A percentile compares a stretch with the other conserved stretches of the same genome.
Conservation (phyloP, 2,329 filamentous ascomycete genomes). For the Parastagonospora avenae region DNA sequence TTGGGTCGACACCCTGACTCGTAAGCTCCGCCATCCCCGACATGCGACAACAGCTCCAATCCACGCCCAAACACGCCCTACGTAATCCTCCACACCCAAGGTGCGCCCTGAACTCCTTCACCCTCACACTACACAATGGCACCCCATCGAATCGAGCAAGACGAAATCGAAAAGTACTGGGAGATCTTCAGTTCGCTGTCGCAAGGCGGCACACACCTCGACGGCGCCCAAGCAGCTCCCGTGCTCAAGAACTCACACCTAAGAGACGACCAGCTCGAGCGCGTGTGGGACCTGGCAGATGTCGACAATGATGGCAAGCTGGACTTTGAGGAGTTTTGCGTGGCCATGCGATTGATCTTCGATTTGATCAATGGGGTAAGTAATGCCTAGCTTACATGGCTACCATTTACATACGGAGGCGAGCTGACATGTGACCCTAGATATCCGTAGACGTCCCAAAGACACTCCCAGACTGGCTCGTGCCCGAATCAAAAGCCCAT, state of each 20-base stretch:
- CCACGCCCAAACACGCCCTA: background rate
- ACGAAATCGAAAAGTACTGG: slow-evolving; percentile 79
- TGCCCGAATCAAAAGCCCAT: slow-evolving; percentile 75
- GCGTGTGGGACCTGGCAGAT: slow-evolving; percentile 95
- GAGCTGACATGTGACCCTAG: slow-evolving; percentile 50
- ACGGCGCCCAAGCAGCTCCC: slow-evolving; percentile 71
- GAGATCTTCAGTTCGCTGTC: slow-evolving; percentile 75
- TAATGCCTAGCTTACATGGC: background rate
- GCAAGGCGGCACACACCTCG: slow-evolving; percentile 67
- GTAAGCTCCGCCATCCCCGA: slow-evolving; percentile 21
- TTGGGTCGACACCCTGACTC: background rate
- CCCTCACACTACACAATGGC: slow-evolving; percentile 31
- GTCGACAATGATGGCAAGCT: slow-evolving; percentile 97
- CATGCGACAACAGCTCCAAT: slow-evolving; percentile 3
- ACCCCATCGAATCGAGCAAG: slow-evolving; percentile 68
- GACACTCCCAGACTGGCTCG: slow-evolving; percentile 89
- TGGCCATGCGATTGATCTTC: slow-evolving; percentile 97
- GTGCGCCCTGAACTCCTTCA: background rate
- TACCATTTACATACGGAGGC: too few species aligned
- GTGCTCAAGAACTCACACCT: slow-evolving; percentile 76
- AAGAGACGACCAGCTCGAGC: slow-evolving; percentile 84
- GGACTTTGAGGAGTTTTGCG: slow-evolving; percentile 99
- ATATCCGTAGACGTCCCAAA: slow-evolving; percentile 83
- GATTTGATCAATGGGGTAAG: slow-evolving; percentile 91
- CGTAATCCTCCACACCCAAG: background rate